phyloP scores from a whole-genome alignment of 345 rosid genomes.

The Mercurialis annua region DNA sequence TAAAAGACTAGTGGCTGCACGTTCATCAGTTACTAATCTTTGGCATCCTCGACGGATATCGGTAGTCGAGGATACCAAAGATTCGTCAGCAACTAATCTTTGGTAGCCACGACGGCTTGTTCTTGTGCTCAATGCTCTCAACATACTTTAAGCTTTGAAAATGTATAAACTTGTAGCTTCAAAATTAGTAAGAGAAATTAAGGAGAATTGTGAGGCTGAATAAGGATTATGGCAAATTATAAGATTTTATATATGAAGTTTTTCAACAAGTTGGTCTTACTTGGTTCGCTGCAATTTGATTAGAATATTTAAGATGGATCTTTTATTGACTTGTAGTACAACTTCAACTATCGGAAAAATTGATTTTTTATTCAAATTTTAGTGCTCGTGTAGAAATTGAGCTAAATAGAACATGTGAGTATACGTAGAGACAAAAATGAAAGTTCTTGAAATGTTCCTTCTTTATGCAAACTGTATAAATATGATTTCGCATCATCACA shows the following conservation, averaged over 20 bases:
- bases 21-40: slow-evolving; percentile 36
- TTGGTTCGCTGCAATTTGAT: slow-evolving; percentile 14
- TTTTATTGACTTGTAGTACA: background rate
- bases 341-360: background rate
- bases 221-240: background rate
- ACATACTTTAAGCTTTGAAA: slow-evolving; percentile 28
- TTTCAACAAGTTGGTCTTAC: slow-evolving; percentile 9
- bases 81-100: slow-evolving; percentile 36
- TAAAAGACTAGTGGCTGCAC: slow-evolving; percentile 24
- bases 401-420: background rate
- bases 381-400: background rate
- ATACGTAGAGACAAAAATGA: too few relatives aligned
- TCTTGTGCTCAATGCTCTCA: slow-evolving; percentile 56
- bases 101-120: slow-evolving; percentile 51
- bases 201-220: too few relatives aligned
- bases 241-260: too few relatives aligned
- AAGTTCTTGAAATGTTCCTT: too few relatives aligned
- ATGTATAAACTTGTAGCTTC: too few relatives aligned
- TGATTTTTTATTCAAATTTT: background rate
- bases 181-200: too few relatives aligned
- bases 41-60: slow-evolving; percentile 54
- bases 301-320: background rate
- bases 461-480: too few relatives aligned
- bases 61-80: too few relatives aligned
- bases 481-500: too few relatives aligned